Evolutionary conservation across 495 filamentous ascomycete genomes (phyloP), one percentile per base, ranked within the genome.

Genomic region (Penicillium silybi): DNA sequence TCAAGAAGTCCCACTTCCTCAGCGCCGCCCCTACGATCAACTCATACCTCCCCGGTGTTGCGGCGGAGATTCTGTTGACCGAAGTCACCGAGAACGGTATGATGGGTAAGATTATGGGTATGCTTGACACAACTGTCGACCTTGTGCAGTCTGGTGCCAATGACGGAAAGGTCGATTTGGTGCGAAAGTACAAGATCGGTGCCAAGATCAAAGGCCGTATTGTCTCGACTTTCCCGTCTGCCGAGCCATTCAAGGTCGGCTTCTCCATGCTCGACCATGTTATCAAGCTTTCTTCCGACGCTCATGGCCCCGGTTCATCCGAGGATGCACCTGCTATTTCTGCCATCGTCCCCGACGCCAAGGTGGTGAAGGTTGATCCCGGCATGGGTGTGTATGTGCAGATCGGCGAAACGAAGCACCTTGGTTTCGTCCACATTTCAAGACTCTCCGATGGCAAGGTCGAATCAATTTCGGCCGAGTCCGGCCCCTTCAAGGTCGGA

Each of bases 371-470:
- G 56, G 88, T 96, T 15, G 86, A 92, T 45, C 75, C 86, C 18
- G 81, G 83, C 11, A 70, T 86, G 48, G 93, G 93, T 34, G 70
- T 97, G 1, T 95, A 92, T 58, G 78, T 92, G 6, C 83, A 95
- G 64, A 71, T 95, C 35, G 89, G 90, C 11, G 75, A 88, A 9
- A 74, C 83, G 37, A 84, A 81, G 26, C 77, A 92, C 39, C 72
- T 83, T 37, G 92, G 90, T 32, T 97, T 93, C 67, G 89, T 93
- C 10, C 93, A 98, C 67, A 95, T 97, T 41, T 97, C 93, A 0
- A 81, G 85, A 50, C 77, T 98, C 48, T 84, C 89, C 29, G 91
- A 98, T 67, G 84, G 83, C 29, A 95, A 89, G 67, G 78, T 95
- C 46, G 93, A 96, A 62, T 80, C 75, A 5, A 76, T 97, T 8